Evolutionary conservation across 1,284 basidiomycete genomes (phyloP).

Genomic region (Rhodotorula sp.): DNA sequence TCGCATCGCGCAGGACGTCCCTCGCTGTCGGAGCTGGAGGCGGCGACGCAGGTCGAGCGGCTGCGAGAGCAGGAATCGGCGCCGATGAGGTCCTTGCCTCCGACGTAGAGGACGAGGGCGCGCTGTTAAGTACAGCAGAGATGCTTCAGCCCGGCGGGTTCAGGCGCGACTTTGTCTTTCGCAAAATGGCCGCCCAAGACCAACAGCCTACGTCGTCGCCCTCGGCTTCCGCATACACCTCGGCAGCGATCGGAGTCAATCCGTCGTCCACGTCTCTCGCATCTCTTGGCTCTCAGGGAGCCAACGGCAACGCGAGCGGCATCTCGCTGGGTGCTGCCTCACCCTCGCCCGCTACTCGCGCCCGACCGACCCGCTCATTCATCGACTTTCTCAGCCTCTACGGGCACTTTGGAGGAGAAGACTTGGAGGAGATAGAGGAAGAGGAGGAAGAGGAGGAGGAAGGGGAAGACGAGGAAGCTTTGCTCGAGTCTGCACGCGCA

Average conservation of each 20-base stretch:
- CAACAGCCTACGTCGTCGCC: slow-evolving; percentile 45
- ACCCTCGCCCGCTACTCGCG: not conserved
- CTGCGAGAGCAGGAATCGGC: not conserved
- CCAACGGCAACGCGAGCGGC: slow-evolving; percentile 40
- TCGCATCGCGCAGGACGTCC: slow-evolving; percentile 1
- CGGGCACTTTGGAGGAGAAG: slow-evolving; percentile 82
- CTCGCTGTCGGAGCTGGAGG: slow-evolving; percentile 1
- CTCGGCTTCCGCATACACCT: too few relatives aligned
- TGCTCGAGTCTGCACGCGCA: not conserved
- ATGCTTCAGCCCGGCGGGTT: slow-evolving; percentile 93
- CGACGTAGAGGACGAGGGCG: not conserved
- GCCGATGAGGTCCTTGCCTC: slow-evolving; percentile 17
- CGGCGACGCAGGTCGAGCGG: not conserved
- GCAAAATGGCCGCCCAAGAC: slow-evolving; percentile 56
- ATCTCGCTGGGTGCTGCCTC: slow-evolving; percentile 1
- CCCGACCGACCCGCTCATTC: slow-evolving; percentile 53
- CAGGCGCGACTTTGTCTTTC: slow-evolving; percentile 72
- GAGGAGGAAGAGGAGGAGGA: slow-evolving; percentile 63
- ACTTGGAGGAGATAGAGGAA: slow-evolving; percentile 84
- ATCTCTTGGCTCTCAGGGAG: slow-evolving; percentile 60
- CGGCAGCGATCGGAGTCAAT: not conserved
- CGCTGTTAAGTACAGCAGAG: slow-evolving; percentile 52
- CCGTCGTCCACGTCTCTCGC: too few relatives aligned
- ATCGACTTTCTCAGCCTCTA: slow-evolving; percentile 90
- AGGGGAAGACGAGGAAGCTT: slow-evolving; percentile 50